phyloP scores from a whole-genome alignment of 768 basidiomycete genomes.

The Psilocybe azurescens region DNA sequence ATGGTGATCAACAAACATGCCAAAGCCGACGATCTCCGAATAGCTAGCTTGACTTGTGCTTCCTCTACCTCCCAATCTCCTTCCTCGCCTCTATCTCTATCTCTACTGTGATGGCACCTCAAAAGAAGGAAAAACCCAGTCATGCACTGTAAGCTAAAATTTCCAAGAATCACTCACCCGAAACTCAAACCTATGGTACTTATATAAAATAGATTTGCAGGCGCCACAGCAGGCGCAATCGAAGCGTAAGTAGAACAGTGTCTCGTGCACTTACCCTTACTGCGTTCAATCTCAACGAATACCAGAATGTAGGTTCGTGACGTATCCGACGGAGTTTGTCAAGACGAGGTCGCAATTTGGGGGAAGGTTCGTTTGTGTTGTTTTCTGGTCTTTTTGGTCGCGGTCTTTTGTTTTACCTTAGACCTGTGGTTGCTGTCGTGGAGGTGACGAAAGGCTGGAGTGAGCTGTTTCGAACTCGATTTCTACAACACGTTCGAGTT shows the following conservation, averaged over 20 bases:
- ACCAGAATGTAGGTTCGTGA: slow-evolving; percentile 68
- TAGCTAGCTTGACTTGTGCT: no score
- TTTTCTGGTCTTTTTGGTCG: background rate
- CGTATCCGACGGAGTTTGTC: slow-evolving; percentile 90
- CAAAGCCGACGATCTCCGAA: no score
- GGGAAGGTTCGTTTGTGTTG: slow-evolving; percentile 53
- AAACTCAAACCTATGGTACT: background rate
- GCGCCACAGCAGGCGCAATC: slow-evolving; percentile 89
- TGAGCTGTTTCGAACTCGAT: no score
- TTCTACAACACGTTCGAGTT: no score
- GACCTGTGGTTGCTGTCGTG: no score
- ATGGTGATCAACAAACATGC: no score
- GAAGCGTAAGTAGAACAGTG: slow-evolving; percentile 81
- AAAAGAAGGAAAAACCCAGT: slow-evolving; percentile 78
- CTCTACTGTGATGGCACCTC: slow-evolving; percentile 39
- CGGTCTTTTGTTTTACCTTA: background rate
- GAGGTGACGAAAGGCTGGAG: no score
- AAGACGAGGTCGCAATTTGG: slow-evolving; percentile 95
- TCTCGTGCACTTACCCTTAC: slow-evolving; percentile 1
- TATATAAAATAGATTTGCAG: slow-evolving; percentile 62
- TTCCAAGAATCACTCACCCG: background rate
- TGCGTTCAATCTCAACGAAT: slow-evolving; percentile 33
- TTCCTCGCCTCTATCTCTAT: no score
- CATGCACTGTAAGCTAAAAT: slow-evolving; percentile 66
- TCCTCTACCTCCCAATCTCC: no score